A percentile compares a stretch with the other conserved stretches of the same genome.
Conservation (phyloP, 176 grass and related monocot species). For the Stipa capillata region DNA sequence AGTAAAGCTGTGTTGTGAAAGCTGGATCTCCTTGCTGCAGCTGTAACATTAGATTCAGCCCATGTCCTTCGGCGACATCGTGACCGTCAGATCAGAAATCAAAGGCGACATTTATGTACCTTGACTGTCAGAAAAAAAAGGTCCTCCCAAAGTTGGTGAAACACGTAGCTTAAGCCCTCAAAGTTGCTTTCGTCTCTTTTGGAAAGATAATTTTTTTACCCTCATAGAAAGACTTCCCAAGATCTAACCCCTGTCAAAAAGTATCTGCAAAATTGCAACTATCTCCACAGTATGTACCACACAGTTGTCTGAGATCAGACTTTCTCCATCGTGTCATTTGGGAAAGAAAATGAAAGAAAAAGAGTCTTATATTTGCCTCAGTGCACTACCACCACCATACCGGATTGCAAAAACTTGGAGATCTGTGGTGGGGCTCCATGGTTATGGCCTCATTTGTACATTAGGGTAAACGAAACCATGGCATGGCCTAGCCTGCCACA, state of each 20-base stretch:
- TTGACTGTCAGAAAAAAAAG: neutral
- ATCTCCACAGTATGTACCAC: neutral
- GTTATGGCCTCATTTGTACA: conserved; percentile 36
- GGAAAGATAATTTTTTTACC: conserved; percentile 13
- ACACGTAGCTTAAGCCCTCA: neutral
- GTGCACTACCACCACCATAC: neutral
- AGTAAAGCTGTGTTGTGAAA: conserved; percentile 32
- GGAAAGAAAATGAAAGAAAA: neutral
- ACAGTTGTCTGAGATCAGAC: neutral
- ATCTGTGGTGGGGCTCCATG: conserved; percentile 30
- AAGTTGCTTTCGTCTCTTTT: conserved; percentile 14
- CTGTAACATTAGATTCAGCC: neutral
- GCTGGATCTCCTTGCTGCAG: conserved; percentile 10
- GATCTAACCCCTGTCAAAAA: conserved; percentile 21
- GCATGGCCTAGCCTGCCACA: conserved; percentile 29
- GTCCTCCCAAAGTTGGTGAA: conserved; percentile 1
- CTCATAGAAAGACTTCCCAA: conserved; percentile 35
- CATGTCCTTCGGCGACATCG: neutral
- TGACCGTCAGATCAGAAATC: neutral
- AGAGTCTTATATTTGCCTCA: neutral
- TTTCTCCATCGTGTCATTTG: conserved; percentile 5
- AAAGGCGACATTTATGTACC: neutral
- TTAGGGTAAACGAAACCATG: conserved; percentile 12
- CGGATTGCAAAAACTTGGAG: neutral
- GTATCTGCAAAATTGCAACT: conserved; percentile 2